Conservation (phyloP, 2,329 filamentous ascomycete species). For the Botrytis deweyae region DNA sequence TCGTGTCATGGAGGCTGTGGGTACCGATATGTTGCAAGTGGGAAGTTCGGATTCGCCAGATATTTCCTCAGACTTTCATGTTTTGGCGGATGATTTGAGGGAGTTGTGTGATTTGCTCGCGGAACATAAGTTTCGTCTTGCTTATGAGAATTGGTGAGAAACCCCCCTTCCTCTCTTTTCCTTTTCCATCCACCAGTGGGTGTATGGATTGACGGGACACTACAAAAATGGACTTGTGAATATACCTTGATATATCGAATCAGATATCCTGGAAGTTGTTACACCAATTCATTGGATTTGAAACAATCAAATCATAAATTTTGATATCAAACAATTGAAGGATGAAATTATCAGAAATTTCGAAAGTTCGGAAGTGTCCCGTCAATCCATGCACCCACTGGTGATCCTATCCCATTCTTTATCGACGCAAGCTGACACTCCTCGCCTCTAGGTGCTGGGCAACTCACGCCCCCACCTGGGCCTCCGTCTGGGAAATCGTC, state of each 20-base stretch:
- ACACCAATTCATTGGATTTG: no score
- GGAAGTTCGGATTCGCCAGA: slow-evolving; percentile 13
- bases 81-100: slow-evolving; percentile 60
- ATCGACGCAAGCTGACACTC: background rate
- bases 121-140: slow-evolving; percentile 57
- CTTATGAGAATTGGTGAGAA: slow-evolving; percentile 68
- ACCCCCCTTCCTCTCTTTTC: background rate
- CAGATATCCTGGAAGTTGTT: no score
- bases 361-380: no score
- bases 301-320: no score
- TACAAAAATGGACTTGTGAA: no score
- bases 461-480: slow-evolving; percentile 67
- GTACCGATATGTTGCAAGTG: slow-evolving; percentile 70
- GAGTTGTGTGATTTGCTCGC: slow-evolving; percentile 63
- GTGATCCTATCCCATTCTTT: background rate
- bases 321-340: no score
- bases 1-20: slow-evolving; percentile 65
- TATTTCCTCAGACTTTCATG: slow-evolving; percentile 36
- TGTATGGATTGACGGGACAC: no score
- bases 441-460: slow-evolving; percentile 62
- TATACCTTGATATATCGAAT: no score
- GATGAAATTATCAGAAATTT: no score
- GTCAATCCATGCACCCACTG: no score
- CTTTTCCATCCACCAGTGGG: background rate
- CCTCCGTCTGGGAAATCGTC: slow-evolving; percentile 68